Percentiles rank a stretch among this genome's conserved stretches.
Evolutionary conservation across 2,329 filamentous ascomycete species (phyloP).

Genomic region (Juglanconis juglandina): DNA sequence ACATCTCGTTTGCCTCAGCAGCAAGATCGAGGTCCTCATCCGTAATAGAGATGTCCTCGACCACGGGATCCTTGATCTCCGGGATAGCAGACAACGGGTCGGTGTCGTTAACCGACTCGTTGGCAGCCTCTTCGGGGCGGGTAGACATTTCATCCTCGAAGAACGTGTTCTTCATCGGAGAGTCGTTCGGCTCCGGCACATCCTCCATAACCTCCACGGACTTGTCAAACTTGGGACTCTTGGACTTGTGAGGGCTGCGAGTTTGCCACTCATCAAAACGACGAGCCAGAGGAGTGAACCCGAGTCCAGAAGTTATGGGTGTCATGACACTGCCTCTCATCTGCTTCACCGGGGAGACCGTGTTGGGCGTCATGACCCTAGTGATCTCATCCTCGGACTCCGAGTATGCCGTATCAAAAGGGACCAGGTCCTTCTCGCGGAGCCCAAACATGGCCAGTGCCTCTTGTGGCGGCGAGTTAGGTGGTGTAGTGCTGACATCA

Average conservation of each 20-base stretch:
- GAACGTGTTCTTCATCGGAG: conserved; percentile 46
- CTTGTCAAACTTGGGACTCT: conserved; percentile 23
- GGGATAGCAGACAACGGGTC: conserved; percentile 16
- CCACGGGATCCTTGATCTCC: conserved; percentile 31
- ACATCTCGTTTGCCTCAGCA: conserved; percentile 59
- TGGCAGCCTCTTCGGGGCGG: conserved; percentile 31
- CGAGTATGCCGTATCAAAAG: conserved; percentile 41
- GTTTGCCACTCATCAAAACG: conserved; percentile 52
- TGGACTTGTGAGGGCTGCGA: conserved; percentile 44
- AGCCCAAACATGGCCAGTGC: conserved; percentile 38
- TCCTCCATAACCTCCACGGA: conserved; percentile 17
- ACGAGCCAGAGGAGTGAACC: conserved; percentile 59
- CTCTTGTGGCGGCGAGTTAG: conserved; percentile 27
- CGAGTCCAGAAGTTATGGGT: conserved; percentile 34
- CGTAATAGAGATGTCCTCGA: conserved; percentile 46
- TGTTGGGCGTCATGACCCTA: conserved; percentile 7
- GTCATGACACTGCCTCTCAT: conserved; percentile 21
- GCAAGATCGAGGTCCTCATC: conserved; percentile 57
- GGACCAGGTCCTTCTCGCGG: conserved; percentile 45
- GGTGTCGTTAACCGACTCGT: conserved; percentile 32
- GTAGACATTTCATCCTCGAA: conserved; percentile 62
- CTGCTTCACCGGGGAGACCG: conserved; percentile 22
- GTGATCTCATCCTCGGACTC: conserved; percentile 54
- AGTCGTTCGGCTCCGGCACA: conserved; percentile 26
- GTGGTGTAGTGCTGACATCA: conserved; percentile 24